Base-by-base conservation (phyloP, 208 protist genomes). In the Crithidia acanthocephali region DNA sequence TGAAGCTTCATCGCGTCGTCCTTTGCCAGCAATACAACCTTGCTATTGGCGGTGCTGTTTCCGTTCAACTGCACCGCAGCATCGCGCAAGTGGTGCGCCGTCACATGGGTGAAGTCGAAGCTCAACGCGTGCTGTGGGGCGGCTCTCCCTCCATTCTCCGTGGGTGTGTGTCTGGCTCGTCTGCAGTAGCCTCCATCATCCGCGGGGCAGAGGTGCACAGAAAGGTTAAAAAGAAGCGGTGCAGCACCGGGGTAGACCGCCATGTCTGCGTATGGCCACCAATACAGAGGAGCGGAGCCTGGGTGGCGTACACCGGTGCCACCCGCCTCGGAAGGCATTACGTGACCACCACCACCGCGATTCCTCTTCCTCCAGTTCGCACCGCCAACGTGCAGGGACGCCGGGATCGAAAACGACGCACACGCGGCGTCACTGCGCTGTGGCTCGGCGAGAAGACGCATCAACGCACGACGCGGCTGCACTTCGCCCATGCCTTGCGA, bases 251-350 rank as follows among this genome's bases (percentile, higher is more conserved):
- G 74, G 75, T 96, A 98, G 50, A 96, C 52, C 30, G 87, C 81
- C 78, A 98, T 93, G 32, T 90, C 74, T 68, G 97, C 98, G 68
- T 94, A 97, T n/a, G 98, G 98, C 97, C 97, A 99, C 59, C 92
- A 84, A 68, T 95, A 98, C 28, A 63, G n/a, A n/a, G 20, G 35
- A 15, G 50, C 59, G 11, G 48, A n/a, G n/a, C n/a, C n/a, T n/a
- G n/a, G n/a, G n/a, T n/a, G n/a, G n/a, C n/a, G n/a, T n/a, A n/a
- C n/a, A n/a, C n/a, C n/a, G n/a, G n/a, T n/a, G n/a, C n/a, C n/a
- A n/a, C n/a, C n/a, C n/a, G n/a, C n/a, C n/a, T n/a, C n/a, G n/a
- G n/a, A n/a, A n/a, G n/a, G n/a, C n/a, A n/a, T n/a, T n/a, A n/a
- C n/a, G n/a, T n/a, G n/a, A n/a, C n/a, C n/a, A n/a, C n/a, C n/a